Base-by-base conservation (phyloP, 441 rosid species). In the Jatropha multifida region DNA sequence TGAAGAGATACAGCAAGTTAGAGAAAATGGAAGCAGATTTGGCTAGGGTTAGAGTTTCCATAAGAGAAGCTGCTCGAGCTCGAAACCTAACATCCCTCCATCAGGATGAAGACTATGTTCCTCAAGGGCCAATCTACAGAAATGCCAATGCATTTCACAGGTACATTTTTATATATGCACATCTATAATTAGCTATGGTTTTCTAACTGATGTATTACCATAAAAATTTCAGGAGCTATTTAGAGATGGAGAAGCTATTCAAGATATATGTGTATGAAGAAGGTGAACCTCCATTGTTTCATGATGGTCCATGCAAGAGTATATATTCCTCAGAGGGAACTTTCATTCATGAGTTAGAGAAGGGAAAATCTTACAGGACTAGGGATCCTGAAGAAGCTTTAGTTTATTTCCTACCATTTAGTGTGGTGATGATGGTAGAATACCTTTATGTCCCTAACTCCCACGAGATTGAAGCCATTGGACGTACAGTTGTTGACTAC, bases 241-340 rank as follows among this genome's bases (percentile, higher is more conserved):
- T 65, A 74, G 95, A 90, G 74, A 90, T 94, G 97, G 98, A 94
- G 84, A 91, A 75, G 84, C 81, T 86, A 76, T 87, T 94, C 81
- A 92, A 88, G 76, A 90, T 94, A 20, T 90, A 85, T 51, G 92
- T 92, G 40, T 92, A 94, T 75, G 74, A 68, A 60, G 96, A 94
- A 82, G 98, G 98, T 3, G 94, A 90, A 41, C 74, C 78, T 13
- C 98, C 97, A n/a, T 77, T 92, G 17, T 85, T 85, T 18, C 98
- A 92, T 60, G 77, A 85, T 48, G 95, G 97, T 27, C 98, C 97
- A 20, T 91, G 96, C 85, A 90, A 85, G 75, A 80, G 89, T 55
- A 83, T 94, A 4, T 90, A 92, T 76, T 81, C 97, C 2, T 78
- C 88, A 18, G 97, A 92, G 83, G 98, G 98, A 3, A 83, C 91